Evolutionary conservation across 1,284 basidiomycete genomes (phyloP).

Genomic region (Ustilago crameri): DNA sequence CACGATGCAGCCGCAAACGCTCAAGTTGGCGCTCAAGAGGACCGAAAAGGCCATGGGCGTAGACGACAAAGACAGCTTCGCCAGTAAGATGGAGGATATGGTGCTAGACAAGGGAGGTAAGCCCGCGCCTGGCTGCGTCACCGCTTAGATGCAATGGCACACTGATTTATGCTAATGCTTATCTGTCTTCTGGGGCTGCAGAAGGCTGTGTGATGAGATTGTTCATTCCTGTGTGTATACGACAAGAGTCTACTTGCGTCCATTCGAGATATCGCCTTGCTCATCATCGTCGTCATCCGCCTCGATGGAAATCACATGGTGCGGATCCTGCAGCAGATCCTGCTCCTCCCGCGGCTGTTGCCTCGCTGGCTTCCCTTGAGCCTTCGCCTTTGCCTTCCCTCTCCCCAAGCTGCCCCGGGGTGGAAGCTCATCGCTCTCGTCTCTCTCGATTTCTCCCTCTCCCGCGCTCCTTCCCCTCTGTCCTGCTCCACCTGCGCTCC

Average conservation of each 20-base stretch:
- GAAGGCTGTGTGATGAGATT: background rate
- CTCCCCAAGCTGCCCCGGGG: background rate
- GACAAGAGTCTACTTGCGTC: conserved; percentile 6
- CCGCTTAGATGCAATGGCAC: conserved; percentile 2
- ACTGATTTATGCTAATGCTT: too few relatives aligned
- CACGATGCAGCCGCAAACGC: conserved; percentile 33
- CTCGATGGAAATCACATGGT: conserved; percentile 42
- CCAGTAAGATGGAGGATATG: conserved; percentile 5
- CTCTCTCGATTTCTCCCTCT: background rate
- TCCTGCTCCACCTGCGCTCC: background rate
- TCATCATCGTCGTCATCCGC: conserved; percentile 52
- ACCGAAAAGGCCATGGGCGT: conserved; percentile 43
- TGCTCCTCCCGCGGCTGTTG: conserved; percentile 14
- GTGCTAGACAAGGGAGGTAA: conserved; percentile 1
- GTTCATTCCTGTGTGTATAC: background rate
- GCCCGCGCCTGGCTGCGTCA: background rate
- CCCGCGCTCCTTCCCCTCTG: background rate
- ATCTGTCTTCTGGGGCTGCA: too few relatives aligned
- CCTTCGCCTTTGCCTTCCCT: conserved; percentile 3
- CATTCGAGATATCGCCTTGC: conserved; percentile 27
- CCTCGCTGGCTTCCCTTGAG: too few relatives aligned
- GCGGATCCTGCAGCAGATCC: conserved; percentile 16
- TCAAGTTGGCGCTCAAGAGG: conserved; percentile 41
- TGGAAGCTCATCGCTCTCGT: background rate
- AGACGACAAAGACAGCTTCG: conserved; percentile 16